Percentiles rank a stretch among this genome's conserved stretches.
Evolutionary conservation across 179 eudicot species (phyloP).

Genomic region (Actinidia arguta): DNA sequence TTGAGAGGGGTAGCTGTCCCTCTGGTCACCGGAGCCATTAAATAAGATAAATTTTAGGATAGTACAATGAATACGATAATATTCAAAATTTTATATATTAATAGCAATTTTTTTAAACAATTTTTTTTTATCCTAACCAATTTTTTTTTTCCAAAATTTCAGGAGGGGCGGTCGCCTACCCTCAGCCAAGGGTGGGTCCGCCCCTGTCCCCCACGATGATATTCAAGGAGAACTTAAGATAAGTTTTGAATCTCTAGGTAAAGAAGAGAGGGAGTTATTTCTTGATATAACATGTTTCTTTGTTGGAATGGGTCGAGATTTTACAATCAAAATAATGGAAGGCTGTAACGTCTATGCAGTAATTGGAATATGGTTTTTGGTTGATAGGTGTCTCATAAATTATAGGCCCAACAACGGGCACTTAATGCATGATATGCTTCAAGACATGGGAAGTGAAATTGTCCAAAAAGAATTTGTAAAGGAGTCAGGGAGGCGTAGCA

Average conservation of each 20-base stretch:
- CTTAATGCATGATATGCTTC: background rate
- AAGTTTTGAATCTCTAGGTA: background rate
- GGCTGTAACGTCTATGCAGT: background rate
- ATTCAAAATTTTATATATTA: too few relatives aligned
- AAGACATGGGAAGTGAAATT: background rate
- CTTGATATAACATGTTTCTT: constrained; percentile 1
- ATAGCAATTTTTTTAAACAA: too few relatives aligned
- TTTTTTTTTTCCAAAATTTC: too few relatives aligned
- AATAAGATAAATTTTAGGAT: too few relatives aligned
- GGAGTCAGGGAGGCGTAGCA: constrained; percentile 1
- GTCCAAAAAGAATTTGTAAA: background rate
- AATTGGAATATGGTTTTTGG: background rate
- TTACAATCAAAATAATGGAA: background rate
- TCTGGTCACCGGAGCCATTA: too few relatives aligned
- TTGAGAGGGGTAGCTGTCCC: too few relatives aligned
- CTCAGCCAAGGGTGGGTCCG: too few relatives aligned
- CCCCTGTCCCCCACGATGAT: too few relatives aligned
- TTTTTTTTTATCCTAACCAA: too few relatives aligned
- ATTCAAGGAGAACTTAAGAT: background rate
- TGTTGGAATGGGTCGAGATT: background rate
- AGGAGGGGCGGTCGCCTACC: too few relatives aligned
- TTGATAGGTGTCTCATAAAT: background rate
- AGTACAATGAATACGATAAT: too few relatives aligned
- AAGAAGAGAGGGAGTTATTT: background rate
- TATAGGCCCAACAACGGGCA: too few relatives aligned